Evolutionary conservation across 768 basidiomycete genomes (phyloP), one percentile per base, ranked within the genome.

Genomic region (Lentinula sp.): DNA sequence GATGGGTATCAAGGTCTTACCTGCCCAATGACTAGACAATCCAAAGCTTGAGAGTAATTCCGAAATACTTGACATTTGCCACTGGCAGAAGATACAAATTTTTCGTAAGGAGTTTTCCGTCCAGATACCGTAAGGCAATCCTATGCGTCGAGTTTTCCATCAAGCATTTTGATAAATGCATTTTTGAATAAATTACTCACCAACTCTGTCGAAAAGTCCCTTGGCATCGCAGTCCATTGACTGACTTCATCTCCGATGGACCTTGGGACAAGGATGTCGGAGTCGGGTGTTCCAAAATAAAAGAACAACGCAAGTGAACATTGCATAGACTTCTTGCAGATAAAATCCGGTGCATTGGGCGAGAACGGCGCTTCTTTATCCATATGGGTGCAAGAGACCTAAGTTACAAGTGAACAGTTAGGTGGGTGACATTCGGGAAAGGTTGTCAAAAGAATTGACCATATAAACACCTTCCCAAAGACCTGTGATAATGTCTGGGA

Each of bases 401-500:
- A 23, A 16, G 23, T 28, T 42, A 28, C 55, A 56, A 16, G n/a
- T 54, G 43, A 40, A 59, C 62, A 31, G 43, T 54, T 23, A 57
- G n/a, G 55, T 52, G 45, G 23, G 31, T 23, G 7, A 48, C 15
- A 46, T 43, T 52, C 42, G 52, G 59, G 64, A 54, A 50, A 28
- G 11, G 21, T 15, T 9, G 21, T 40, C 18, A n/a, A 6, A 2
- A n/a, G 16, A 31, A 28, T 37, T 45, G 64, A 85, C 86, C 81
- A 82, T 82, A 67, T 78, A 83, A 51, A 74, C 75, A 1, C 86
- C 86, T 70, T 86, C 80, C 86, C 86, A 87, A 61, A 80, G 66
- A 3, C 84, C 85, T 32, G 81, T 74, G 59, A 87, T 73, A 37
- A 75, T 69, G 16, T 82, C 82, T 42, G 78, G 77, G 65, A 72